These are phyloP conservation scores for Eucalyptus urophylla DNA, from an alignment of 345 rosid species.

Conservation along the genomic window DNA sequence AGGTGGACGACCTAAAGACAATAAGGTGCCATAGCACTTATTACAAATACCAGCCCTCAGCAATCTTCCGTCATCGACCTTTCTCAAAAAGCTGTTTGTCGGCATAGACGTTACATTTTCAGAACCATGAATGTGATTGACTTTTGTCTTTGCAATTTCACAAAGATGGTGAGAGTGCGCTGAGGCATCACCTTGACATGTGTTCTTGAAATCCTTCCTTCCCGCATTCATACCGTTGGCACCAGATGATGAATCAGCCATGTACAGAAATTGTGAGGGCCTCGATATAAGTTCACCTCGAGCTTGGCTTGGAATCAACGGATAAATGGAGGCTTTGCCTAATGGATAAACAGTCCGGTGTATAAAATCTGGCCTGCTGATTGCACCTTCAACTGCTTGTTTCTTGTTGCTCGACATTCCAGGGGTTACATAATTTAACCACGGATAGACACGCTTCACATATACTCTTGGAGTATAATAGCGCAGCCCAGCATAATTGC, in stretches of 20 bases:
- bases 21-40: neutral
- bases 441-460: conserved; percentile 29
- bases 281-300: neutral
- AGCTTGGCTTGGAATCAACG: conserved; percentile 18
- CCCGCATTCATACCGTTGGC: conserved; percentile 12
- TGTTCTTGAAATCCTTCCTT: neutral
- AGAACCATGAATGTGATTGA: conserved; percentile 21
- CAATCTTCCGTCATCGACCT: conserved; percentile 1
- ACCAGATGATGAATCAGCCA: conserved; percentile 1
- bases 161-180: conserved; percentile 7
- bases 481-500: conserved; percentile 13
- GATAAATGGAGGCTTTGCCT: conserved; percentile 16
- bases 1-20: neutral
- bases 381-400: conserved; percentile 27
- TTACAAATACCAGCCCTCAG: neutral
- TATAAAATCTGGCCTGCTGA: neutral
- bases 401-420: conserved; percentile 24
- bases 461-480: conserved; percentile 11
- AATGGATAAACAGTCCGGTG: conserved; percentile 6
- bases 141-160: conserved; percentile 18
- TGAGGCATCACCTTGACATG: neutral
- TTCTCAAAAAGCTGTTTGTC: conserved; percentile 1
- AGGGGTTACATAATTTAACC: conserved; percentile 14
- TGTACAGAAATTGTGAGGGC: conserved; percentile 14
- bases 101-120: conserved; percentile 1